Percentiles rank a stretch among this genome's conserved stretches.
Conservation (phyloP, 2,329 filamentous ascomycete genomes). For the Fusarium veterinarium region DNA sequence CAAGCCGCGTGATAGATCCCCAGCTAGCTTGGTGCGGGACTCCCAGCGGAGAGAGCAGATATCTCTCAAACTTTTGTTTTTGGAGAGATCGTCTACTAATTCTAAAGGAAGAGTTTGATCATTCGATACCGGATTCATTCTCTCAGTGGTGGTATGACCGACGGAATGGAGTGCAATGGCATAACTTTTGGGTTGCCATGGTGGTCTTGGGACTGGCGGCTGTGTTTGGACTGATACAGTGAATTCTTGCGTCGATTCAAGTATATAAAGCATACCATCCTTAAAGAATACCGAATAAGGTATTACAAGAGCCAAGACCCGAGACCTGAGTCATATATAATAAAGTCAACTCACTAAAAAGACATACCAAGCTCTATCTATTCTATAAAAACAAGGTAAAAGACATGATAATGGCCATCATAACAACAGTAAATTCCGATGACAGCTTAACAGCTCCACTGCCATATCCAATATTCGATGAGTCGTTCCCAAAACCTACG, state of each 20-base stretch:
- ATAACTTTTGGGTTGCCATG: neutral
- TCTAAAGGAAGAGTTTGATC: fast-evolving
- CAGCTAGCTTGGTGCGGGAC: neutral
- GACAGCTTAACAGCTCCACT: neutral
- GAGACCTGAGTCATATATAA: no score
- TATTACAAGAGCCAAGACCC: no score
- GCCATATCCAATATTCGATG: neutral
- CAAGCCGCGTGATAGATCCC: fast-evolving
- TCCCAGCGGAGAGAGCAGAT: neutral
- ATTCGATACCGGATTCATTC: fast-evolving
- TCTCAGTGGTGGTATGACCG: neutral
- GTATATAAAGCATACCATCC: neutral
- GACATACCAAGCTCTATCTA: no score
- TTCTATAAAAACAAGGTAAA: neutral
- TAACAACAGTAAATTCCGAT: fast-evolving
- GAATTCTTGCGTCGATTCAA: neutral
- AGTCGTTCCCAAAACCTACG: conserved; percentile 2
- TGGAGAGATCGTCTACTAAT: fast-evolving
- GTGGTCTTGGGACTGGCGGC: neutral
- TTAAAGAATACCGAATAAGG: neutral
- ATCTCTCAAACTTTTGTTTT: neutral
- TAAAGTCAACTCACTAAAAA: no score
- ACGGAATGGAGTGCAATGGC: neutral
- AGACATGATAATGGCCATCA: neutral
- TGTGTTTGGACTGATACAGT: neutral